Percentiles rank a stretch among this genome's conserved stretches.
These are phyloP conservation scores for Zelopaecilomyces penicillatus DNA, from an alignment of 2,329 filamentous ascomycete species.

Conservation along the genomic window DNA sequence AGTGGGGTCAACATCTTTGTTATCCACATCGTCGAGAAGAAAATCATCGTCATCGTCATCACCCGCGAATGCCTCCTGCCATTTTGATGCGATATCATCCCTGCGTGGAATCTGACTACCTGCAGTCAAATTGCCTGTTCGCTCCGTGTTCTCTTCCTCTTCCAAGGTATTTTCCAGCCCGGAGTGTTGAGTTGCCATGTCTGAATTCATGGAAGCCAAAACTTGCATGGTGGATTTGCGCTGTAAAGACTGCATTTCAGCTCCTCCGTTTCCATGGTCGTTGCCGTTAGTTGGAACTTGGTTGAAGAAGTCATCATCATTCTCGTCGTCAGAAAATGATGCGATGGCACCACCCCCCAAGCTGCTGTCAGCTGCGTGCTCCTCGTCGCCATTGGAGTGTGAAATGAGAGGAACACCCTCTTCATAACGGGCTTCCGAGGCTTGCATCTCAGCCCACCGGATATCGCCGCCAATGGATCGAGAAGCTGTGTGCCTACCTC, in stretches of 20 bases:
- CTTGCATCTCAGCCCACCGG: constrained; percentile 31
- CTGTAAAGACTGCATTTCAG: constrained; percentile 33
- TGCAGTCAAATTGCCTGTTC: not conserved
- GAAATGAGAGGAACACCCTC: constrained; percentile 60
- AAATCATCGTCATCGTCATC: constrained; percentile 64
- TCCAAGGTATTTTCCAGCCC: constrained; percentile 23
- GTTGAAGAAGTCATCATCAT: constrained; percentile 56
- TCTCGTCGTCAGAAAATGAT: constrained; percentile 37
- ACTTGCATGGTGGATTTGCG: constrained; percentile 66
- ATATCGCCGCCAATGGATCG: constrained; percentile 37
- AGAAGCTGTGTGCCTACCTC: constrained; percentile 18
- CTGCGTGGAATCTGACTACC: constrained; percentile 20
- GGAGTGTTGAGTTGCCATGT: constrained; percentile 20
- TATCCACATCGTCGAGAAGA: constrained; percentile 47
- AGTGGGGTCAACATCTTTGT: constrained; percentile 44
- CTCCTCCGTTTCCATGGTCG: not conserved
- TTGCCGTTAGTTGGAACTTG: constrained; percentile 31
- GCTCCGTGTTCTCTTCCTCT: constrained; percentile 15
- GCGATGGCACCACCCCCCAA: not conserved
- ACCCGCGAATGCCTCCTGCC: constrained; percentile 71
- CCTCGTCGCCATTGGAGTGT: constrained; percentile 13
- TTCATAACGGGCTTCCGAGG: constrained; percentile 53
- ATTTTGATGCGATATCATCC: constrained; percentile 68
- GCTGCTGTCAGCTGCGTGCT: constrained; percentile 4
- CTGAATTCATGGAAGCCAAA: constrained; percentile 40